Conservation (phyloP, 805 yeast species). For the Starmerella stellata region DNA sequence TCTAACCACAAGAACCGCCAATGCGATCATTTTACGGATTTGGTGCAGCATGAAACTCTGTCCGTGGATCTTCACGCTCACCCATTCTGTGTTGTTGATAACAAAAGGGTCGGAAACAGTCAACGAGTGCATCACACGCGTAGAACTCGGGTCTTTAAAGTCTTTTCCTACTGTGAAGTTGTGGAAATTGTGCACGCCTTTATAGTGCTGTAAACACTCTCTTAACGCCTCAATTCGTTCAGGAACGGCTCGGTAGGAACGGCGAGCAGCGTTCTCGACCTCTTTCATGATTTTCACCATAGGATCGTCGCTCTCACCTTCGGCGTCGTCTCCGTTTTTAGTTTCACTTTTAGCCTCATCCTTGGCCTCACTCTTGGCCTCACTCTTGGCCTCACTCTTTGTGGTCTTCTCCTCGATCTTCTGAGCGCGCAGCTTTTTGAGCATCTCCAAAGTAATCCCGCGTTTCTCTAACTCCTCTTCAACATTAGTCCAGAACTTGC, state of each 20-base stretch:
- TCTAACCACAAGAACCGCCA: conserved; percentile 74
- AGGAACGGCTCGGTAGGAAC: conserved; percentile 45
- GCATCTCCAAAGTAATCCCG: conserved; percentile 26
- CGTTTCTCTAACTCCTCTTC: conserved; percentile 23
- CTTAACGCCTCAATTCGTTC: conserved; percentile 48
- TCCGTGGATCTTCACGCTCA: conserved; percentile 88
- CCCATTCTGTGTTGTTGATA: conserved; percentile 90
- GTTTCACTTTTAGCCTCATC: conserved; percentile 5
- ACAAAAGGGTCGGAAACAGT: conserved; percentile 75
- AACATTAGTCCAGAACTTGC: conserved; percentile 50
- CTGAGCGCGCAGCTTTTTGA: not conserved
- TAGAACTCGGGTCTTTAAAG: conserved; percentile 70
- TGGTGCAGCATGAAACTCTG: conserved; percentile 97
- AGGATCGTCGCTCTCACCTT: conserved; percentile 27
- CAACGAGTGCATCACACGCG: conserved; percentile 62
- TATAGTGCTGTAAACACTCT: conserved; percentile 49
- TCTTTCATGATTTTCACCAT: conserved; percentile 34
- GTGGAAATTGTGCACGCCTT: conserved; percentile 85
- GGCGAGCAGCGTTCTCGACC: conserved; percentile 48
- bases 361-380: conserved; percentile 11
- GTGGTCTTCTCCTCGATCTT: not conserved
- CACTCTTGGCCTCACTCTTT: conserved; percentile 4
- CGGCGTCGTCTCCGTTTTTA: conserved; percentile 6
- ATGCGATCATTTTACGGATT: conserved; percentile 92
- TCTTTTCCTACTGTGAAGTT: conserved; percentile 70